phyloP scores from a whole-genome alignment of 768 basidiomycete species.

The Russula brevipes region DNA sequence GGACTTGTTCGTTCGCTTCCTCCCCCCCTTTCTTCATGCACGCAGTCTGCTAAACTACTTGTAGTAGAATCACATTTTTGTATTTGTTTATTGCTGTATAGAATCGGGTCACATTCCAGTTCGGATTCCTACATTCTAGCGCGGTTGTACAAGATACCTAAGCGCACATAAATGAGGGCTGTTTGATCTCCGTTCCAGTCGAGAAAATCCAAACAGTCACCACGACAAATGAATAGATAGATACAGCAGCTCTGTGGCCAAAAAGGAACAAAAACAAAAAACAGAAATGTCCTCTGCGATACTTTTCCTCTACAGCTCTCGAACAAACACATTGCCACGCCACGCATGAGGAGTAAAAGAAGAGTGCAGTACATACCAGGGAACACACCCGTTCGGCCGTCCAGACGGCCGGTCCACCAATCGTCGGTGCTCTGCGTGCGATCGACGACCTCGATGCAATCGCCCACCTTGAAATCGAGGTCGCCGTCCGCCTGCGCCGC shows the following conservation, averaged over 20 bases:
- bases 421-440: constrained; percentile 79
- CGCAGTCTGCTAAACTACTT: constrained; percentile 15
- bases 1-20: neutral
- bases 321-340: no score
- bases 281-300: neutral
- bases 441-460: constrained; percentile 86
- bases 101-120: constrained; percentile 17
- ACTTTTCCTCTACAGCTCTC: constrained; percentile 10
- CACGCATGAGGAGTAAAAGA: neutral
- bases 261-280: neutral
- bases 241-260: neutral
- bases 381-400: constrained; percentile 83
- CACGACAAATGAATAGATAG: neutral
- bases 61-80: constrained; percentile 21
- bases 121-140: constrained; percentile 13
- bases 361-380: constrained; percentile 52
- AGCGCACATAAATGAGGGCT: neutral
- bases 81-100: constrained; percentile 25
- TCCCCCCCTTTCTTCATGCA: neutral
- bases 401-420: constrained; percentile 94
- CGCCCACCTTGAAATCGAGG: constrained; percentile 82
- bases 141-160: neutral
- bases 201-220: neutral
- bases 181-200: neutral
- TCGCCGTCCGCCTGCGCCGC: constrained; percentile 92